A percentile compares a stretch with the other conserved stretches of the same genome.
These are phyloP conservation scores for bread wheat (Triticum aestivum) DNA, from an alignment of 176 grass and related monocot genomes.

Conservation along the genomic window DNA sequence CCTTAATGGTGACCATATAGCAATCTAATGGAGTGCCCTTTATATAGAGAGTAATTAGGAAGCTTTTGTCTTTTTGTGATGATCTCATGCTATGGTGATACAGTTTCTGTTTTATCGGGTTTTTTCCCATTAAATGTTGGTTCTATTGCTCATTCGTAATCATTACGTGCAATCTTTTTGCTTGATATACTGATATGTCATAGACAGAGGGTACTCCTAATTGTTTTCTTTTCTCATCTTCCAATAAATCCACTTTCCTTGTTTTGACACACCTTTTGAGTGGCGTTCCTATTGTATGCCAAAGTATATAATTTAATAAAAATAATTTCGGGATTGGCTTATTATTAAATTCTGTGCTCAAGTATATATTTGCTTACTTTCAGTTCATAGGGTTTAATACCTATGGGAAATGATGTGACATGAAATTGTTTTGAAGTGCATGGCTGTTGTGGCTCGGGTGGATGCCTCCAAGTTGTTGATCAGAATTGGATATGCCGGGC, in stretches of 20 bases:
- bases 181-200: background rate
- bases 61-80: background rate
- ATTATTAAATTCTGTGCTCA: background rate
- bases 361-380: background rate
- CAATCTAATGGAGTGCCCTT: background rate
- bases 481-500: too few relatives aligned
- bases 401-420: background rate
- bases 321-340: background rate
- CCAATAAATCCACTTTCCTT: background rate
- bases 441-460: too few relatives aligned
- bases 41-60: background rate
- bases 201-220: background rate
- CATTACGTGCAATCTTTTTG: background rate
- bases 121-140: background rate
- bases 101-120: background rate
- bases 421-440: background rate
- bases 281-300: background rate
- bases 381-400: background rate
- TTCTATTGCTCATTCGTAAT: background rate
- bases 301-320: background rate
- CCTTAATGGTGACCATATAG: background rate
- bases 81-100: background rate
- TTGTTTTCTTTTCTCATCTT: background rate
- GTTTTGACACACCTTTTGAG: background rate
- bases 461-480: too few relatives aligned